Base-by-base conservation (phyloP, 768 basidiomycete genomes). In the Kondoa malvinella region DNA sequence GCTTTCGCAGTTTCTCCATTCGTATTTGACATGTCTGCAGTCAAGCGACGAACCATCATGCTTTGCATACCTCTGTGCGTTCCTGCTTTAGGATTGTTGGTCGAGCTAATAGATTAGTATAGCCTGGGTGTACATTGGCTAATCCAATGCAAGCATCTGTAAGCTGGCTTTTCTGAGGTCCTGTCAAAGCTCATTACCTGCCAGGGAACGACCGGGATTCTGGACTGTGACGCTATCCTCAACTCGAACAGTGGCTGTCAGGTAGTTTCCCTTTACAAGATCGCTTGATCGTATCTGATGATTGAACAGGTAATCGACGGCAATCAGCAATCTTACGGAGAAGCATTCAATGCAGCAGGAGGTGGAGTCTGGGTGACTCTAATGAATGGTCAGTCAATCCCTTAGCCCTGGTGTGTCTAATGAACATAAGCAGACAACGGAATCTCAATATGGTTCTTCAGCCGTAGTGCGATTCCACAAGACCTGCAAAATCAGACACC, bases 311-410 rank as follows among this genome's bases (percentile, higher is more conserved):
- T 63, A 3, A 34, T 15, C 8, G 61, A 63, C 16, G 8, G 3
- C 16, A 30, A 27, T 12, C 27, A 3, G 16, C 27, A 63, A 15
- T 30, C 27, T 29, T 63, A 63, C 32, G 61, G 61, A 3, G 8
- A 27, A 32, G 61, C 27, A 3, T 63, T 63, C 61, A 63, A 63
- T 33, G 61, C 21, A 8, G 33, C 27, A 27, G 61, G 61, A 27
- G 61, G 61, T 3, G 61, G 58, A 26, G 58, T 60, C 15, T 60
- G 25, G 58, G 58, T 29, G 4, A 50, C 40, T 50, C 21, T 50
- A 50, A 21, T 31, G 58, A 60, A 60, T 14, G 25, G 58, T 60
- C 8, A 26, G 58, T 14, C 27, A 4, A 14, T 14, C 58, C 25
- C 8, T 25, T 4, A 26, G 58, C 25, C 25, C 27, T 14, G 12